These are phyloP conservation scores for Boletus rubropictus DNA, from an alignment of 768 basidiomycete genomes.

Conservation along the genomic window DNA sequence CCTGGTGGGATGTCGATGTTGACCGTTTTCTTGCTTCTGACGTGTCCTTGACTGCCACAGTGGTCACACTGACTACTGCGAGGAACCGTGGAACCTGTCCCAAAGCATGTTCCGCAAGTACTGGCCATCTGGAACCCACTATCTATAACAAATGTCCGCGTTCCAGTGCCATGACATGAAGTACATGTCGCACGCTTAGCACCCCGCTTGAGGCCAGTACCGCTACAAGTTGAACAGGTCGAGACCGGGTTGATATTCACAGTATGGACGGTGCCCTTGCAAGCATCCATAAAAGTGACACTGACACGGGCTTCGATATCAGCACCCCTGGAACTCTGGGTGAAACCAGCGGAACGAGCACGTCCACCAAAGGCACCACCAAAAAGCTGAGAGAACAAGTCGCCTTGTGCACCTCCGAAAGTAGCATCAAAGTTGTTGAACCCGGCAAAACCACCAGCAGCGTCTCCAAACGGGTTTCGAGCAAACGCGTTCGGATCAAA, in stretches of 20 bases:
- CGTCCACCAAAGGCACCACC: conserved; percentile 54
- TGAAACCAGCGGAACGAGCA: conserved; percentile 38
- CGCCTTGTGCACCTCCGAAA: conserved; percentile 51
- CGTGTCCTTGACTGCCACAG: conserved; percentile 85
- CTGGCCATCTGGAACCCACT: conserved; percentile 96
- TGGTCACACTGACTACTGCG: conserved; percentile 68
- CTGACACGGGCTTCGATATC: conserved; percentile 76
- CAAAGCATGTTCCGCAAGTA: conserved; percentile 79
- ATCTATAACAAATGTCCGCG: conserved; percentile 83
- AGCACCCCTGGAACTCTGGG: conserved; percentile 52
- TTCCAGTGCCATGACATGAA: conserved; percentile 81
- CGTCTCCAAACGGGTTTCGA: conserved; percentile 44
- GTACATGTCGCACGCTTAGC: conserved; percentile 75
- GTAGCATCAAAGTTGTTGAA: conserved; percentile 66
- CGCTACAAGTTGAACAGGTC: conserved; percentile 79
- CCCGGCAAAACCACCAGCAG: conserved; percentile 56
- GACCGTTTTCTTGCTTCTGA: conserved; percentile 71
- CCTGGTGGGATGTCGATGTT: conserved; percentile 84
- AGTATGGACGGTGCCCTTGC: conserved; percentile 76
- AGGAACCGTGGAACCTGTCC: conserved; percentile 76
- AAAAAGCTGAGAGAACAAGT: conserved; percentile 86
- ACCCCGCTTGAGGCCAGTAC: conserved; percentile 81
- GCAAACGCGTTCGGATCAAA: conserved; percentile 89
- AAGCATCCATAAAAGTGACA: conserved; percentile 90
- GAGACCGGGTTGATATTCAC: conserved; percentile 76